phyloP scores from a whole-genome alignment of 768 basidiomycete species.

The Amanita molliuscula region DNA sequence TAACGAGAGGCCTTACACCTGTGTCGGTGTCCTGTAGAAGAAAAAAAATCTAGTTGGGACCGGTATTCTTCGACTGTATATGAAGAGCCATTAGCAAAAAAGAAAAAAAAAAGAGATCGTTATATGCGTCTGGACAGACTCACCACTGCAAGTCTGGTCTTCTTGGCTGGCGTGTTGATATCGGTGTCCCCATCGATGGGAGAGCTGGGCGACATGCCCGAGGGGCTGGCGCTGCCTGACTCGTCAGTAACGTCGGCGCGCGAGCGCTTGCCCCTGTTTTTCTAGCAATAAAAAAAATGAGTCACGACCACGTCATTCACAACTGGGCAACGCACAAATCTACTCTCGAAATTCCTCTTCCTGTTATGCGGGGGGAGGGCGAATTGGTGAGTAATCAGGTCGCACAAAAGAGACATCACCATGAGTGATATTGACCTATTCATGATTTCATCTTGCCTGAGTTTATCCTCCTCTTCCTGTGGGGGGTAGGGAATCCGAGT shows the following conservation, averaged over 20 bases:
- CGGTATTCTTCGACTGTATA: constrained; percentile 15
- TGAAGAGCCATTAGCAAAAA: not conserved
- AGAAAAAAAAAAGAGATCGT: not conserved
- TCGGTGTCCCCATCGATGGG: not conserved
- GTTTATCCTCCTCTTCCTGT: constrained; percentile 51
- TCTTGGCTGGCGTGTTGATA: not conserved
- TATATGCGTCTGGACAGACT: not conserved
- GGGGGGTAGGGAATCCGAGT: constrained; percentile 5
- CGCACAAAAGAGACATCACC: constrained; percentile 3
- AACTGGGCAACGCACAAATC: constrained; percentile 38
- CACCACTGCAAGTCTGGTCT: not conserved
- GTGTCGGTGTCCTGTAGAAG: constrained; percentile 19
- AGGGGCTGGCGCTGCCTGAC: constrained; percentile 8
- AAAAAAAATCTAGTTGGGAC: constrained; percentile 14
- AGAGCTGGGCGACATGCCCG: not conserved
- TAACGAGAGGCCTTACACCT: constrained; percentile 21
- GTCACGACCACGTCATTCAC: not conserved
- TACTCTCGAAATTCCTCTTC: constrained; percentile 49
- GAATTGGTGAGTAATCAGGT: constrained; percentile 2
- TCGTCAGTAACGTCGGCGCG: constrained; percentile 26
- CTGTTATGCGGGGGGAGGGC: constrained; percentile 20
- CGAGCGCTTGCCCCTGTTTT: constrained; percentile 49
- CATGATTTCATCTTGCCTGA: constrained; percentile 39
- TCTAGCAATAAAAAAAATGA: constrained; percentile 22
- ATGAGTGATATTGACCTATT: constrained; percentile 28